A percentile compares a stretch with the other conserved stretches of the same genome.
Conservation (phyloP, 768 basidiomycete genomes). For the Tricholoma sp. region DNA sequence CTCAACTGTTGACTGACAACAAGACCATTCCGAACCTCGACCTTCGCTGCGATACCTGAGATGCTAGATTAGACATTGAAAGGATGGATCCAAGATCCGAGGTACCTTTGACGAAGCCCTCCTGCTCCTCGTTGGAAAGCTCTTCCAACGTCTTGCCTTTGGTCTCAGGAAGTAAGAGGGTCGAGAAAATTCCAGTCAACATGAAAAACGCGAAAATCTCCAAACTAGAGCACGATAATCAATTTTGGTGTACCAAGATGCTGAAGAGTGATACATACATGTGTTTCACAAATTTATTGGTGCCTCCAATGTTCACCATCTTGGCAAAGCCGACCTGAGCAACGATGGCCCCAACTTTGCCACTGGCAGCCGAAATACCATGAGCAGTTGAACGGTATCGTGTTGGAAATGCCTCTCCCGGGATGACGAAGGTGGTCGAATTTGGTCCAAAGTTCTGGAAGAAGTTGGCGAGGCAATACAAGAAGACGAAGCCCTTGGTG, state of each 20-base stretch:
- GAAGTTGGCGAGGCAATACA: constrained; percentile 85
- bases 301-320: constrained; percentile 64
- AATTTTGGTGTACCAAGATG: background rate
- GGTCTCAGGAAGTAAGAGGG: constrained; percentile 76
- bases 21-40: background rate
- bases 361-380: constrained; percentile 78
- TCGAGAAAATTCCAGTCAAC: constrained; percentile 80
- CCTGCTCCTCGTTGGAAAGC: constrained; percentile 67
- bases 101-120: constrained; percentile 46
- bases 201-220: constrained; percentile 85
- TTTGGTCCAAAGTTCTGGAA: constrained; percentile 90
- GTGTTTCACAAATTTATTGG: constrained; percentile 55
- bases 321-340: constrained; percentile 74
- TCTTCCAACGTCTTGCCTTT: constrained; percentile 63
- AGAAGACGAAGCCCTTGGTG: constrained; percentile 66
- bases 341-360: constrained; percentile 80
- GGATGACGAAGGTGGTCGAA: constrained; percentile 74
- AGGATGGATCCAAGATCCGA: background rate
- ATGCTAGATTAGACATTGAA: background rate
- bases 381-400: constrained; percentile 84
- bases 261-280: constrained; percentile 39
- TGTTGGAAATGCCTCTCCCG: constrained; percentile 83
- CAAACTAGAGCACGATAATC: constrained; percentile 35
- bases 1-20: background rate
- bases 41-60: constrained; percentile 1